phyloP scores from a whole-genome alignment of 805 yeast genomes.

The Candida insectalens region DNA sequence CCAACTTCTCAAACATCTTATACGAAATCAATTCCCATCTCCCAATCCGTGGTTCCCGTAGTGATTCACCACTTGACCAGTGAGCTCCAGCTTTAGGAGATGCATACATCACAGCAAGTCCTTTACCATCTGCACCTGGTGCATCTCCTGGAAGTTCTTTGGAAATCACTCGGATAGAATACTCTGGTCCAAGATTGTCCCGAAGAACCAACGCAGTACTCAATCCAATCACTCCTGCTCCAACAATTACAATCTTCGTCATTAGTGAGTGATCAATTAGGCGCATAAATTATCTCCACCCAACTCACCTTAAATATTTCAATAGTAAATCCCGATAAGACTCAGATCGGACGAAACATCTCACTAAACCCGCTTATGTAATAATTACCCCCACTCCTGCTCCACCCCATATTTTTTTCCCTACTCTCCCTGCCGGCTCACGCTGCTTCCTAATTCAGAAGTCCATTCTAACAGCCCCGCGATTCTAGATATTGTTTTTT shows the following conservation, averaged over 20 bases:
- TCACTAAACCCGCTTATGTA: too few relatives aligned
- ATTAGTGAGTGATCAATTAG: too few relatives aligned
- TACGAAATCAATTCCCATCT: conserved; percentile 29
- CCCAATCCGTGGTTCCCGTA: conserved; percentile 24
- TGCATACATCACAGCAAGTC: conserved; percentile 31
- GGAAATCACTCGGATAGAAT: conserved; percentile 29
- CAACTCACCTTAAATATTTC: too few relatives aligned
- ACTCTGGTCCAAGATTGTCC: conserved; percentile 8
- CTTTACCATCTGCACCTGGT: not conserved
- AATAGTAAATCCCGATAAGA: too few relatives aligned
- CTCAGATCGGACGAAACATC: too few relatives aligned
- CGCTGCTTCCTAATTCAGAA: too few relatives aligned
- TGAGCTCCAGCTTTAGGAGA: conserved; percentile 69
- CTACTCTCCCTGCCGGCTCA: too few relatives aligned
- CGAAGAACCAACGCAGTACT: conserved; percentile 30
- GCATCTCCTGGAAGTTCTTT: conserved; percentile 47
- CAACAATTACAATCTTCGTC: conserved; percentile 36
- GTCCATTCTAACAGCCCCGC: too few relatives aligned
- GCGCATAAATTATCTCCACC: too few relatives aligned
- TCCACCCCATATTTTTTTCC: too few relatives aligned
- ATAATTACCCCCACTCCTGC: too few relatives aligned
- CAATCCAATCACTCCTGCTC: conserved; percentile 43
- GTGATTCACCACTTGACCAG: conserved; percentile 35
- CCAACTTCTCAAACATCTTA: conserved; percentile 24
- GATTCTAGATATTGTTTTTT: too few relatives aligned